phyloP scores from a whole-genome alignment of 192 early-diverging fungal genomes.

The Podila epicladia region DNA sequence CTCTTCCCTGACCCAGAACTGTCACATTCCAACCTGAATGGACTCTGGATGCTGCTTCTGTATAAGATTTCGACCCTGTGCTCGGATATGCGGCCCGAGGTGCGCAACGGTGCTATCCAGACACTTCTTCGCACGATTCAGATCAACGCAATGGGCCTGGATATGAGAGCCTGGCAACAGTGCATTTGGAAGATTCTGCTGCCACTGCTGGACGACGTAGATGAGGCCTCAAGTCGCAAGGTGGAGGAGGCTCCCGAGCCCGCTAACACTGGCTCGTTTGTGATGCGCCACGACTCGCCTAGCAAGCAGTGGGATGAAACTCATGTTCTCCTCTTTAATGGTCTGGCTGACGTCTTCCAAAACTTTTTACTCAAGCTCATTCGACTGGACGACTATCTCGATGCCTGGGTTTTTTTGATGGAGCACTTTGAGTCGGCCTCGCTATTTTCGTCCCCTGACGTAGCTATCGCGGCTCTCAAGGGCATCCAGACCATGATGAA shows the following conservation, averaged over 20 bases:
- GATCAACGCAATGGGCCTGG: conserved; percentile 84
- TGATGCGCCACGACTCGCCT: conserved; percentile 52
- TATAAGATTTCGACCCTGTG: conserved; percentile 84
- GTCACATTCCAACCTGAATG: conserved; percentile 55
- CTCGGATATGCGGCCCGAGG: conserved; percentile 87
- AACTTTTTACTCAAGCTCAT: conserved; percentile 73
- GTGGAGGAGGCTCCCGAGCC: conserved; percentile 51
- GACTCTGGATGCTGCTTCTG: conserved; percentile 92
- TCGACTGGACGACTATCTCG: conserved; percentile 69
- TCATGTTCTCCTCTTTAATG: conserved; percentile 76
- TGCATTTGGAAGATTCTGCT: conserved; percentile 89
- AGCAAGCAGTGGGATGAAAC: conserved; percentile 93
- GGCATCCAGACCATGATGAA: conserved; percentile 70
- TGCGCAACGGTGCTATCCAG: conserved; percentile 93
- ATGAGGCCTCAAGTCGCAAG: conserved; percentile 59
- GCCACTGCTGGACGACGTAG: conserved; percentile 80
- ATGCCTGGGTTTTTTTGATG: conserved; percentile 74
- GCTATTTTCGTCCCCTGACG: conserved; percentile 76
- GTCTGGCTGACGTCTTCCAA: conserved; percentile 73
- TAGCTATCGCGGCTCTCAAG: conserved; percentile 79
- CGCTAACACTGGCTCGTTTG: conserved; percentile 19
- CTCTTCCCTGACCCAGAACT: conserved; percentile 50
- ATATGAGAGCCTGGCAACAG: conserved; percentile 79
- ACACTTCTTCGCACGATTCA: conserved; percentile 94
- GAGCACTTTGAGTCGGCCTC: conserved; percentile 78